Evolutionary conservation across 2,329 filamentous ascomycete species (phyloP).

Genomic region (Paecilomyces fulvus): DNA sequence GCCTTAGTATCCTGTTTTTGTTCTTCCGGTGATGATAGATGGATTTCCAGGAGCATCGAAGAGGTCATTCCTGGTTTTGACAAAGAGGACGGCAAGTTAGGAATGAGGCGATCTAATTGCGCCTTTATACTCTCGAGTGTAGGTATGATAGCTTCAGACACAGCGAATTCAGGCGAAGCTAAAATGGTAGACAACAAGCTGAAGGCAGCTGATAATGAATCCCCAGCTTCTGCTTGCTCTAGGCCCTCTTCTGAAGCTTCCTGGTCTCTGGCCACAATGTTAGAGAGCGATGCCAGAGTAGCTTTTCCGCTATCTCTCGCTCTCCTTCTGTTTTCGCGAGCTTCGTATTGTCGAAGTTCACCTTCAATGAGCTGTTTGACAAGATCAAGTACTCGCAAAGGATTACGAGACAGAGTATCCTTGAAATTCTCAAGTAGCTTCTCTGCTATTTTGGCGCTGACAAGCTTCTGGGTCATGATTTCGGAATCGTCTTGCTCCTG

Average conservation of each 20-base stretch:
- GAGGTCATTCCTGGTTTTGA: slow-evolving; percentile 32
- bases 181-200: slow-evolving; percentile 36
- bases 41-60: slow-evolving; percentile 36
- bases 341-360: slow-evolving; percentile 17
- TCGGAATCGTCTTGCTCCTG: slow-evolving; percentile 15
- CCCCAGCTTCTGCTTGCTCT: slow-evolving; percentile 18
- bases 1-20: slow-evolving; percentile 11
- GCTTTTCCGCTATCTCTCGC: slow-evolving; percentile 11
- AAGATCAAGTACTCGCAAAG: slow-evolving; percentile 32
- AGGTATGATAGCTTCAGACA: slow-evolving; percentile 20
- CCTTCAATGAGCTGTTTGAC: slow-evolving; percentile 34
- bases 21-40: slow-evolving; percentile 20
- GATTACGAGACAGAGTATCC: slow-evolving; percentile 32
- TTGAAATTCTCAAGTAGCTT: slow-evolving; percentile 35
- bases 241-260: slow-evolving; percentile 4
- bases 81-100: slow-evolving; percentile 22
- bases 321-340: slow-evolving; percentile 1
- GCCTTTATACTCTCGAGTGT: slow-evolving; percentile 25
- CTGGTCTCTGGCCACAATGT: slow-evolving; percentile 19
- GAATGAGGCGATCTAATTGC: slow-evolving; percentile 28
- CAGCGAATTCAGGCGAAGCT: slow-evolving; percentile 31
- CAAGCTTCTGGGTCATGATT: slow-evolving; percentile 25
- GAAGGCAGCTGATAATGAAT: slow-evolving; percentile 33
- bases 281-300: slow-evolving; percentile 28
- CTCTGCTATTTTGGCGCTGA: slow-evolving; percentile 34